phyloP scores from a whole-genome alignment of 495 filamentous ascomycete species.

The Tuber indicum region DNA sequence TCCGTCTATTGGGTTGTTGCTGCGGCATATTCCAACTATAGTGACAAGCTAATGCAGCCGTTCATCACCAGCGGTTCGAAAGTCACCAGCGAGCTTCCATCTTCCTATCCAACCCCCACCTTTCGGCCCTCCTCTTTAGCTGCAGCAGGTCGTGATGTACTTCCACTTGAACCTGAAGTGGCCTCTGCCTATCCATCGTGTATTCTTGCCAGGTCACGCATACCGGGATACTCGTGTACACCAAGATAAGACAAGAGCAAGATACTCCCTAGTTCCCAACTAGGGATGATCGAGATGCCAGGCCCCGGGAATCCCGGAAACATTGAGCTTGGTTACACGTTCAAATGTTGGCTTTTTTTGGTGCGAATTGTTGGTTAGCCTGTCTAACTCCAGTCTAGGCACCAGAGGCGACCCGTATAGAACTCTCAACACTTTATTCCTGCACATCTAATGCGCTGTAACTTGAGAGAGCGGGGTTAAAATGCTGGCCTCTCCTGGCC shows the following conservation, averaged over 20 bases:
- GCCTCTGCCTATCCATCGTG: background rate
- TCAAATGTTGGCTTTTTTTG: background rate
- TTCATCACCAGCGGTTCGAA: background rate
- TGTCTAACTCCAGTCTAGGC: background rate
- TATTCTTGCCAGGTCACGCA: background rate
- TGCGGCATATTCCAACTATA: background rate
- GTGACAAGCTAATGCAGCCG: background rate
- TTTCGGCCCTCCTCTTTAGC: background rate
- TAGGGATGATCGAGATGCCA: background rate
- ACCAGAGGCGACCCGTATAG: conserved; percentile 1
- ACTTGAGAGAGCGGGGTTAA: background rate
- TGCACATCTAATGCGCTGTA: background rate
- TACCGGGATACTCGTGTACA: background rate
- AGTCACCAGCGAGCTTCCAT: background rate
- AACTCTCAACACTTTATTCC: background rate
- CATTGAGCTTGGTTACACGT: background rate
- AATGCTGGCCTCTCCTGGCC: background rate
- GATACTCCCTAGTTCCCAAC: background rate
- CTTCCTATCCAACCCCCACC: background rate
- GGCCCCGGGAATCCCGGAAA: background rate
- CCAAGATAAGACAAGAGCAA: background rate
- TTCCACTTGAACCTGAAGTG: background rate
- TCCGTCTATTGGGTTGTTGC: background rate
- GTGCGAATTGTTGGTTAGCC: background rate
- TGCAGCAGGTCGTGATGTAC: background rate